Percentiles rank a stretch among this genome's conserved stretches.
These are phyloP conservation scores for Lichtheimia corymbifera DNA, from an alignment of 371 early-diverging fungal genomes.

Conservation along the genomic window DNA sequence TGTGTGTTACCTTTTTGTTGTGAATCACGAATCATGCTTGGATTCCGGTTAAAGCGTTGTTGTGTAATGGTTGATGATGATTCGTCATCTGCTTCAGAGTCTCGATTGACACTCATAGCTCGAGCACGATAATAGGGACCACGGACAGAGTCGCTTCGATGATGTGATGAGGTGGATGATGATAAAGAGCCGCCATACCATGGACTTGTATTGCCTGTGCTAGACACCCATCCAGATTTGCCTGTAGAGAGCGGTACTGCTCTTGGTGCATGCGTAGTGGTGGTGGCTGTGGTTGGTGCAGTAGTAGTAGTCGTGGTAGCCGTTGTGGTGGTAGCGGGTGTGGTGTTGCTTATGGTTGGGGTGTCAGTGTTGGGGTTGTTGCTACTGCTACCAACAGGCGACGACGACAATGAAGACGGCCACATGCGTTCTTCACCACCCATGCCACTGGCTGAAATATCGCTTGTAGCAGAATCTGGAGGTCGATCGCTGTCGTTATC, in stretches of 20 bases:
- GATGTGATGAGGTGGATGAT: slow-evolving; percentile 41
- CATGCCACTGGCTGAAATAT: neutral
- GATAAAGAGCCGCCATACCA: slow-evolving; percentile 40
- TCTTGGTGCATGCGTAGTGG: slow-evolving; percentile 1
- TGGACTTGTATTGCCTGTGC: slow-evolving; percentile 47
- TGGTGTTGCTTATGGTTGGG: neutral
- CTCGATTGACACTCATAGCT: slow-evolving; percentile 47
- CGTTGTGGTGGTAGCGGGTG: neutral
- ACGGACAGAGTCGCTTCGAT: slow-evolving; percentile 43
- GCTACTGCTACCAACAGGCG: neutral
- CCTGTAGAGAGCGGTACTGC: slow-evolving; percentile 33
- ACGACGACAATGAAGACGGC: too few relatives aligned
- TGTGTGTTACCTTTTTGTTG: slow-evolving; percentile 17
- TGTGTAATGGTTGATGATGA: slow-evolving; percentile 3
- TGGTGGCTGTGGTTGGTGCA: neutral
- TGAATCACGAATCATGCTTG: slow-evolving; percentile 1
- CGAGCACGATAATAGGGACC: slow-evolving; percentile 55
- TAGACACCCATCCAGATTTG: slow-evolving; percentile 47
- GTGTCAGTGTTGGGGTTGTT: neutral
- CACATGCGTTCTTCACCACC: too few relatives aligned
- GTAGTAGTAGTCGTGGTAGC: slow-evolving; percentile 3
- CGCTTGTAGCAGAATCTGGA: slow-evolving; percentile 2
- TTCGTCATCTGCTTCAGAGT: slow-evolving; percentile 40
- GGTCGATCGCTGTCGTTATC: neutral
- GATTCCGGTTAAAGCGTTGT: slow-evolving; percentile 11